phyloP scores from a whole-genome alignment of 1,284 basidiomycete genomes.

The Naganishia sp. region DNA sequence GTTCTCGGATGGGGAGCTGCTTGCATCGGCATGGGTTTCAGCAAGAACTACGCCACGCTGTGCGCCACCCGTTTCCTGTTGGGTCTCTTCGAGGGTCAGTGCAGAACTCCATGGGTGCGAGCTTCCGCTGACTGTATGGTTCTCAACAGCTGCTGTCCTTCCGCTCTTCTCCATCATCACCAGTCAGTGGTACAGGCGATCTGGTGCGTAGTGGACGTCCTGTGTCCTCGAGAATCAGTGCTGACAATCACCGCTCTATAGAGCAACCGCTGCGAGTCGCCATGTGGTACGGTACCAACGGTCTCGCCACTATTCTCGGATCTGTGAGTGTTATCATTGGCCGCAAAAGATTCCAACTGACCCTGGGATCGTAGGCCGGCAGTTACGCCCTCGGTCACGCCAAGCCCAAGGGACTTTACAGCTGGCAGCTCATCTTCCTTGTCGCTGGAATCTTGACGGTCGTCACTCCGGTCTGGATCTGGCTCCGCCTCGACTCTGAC shows the following conservation, averaged over 20 bases:
- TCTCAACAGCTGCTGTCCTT: constrained; percentile 43
- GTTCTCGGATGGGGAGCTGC: constrained; percentile 31
- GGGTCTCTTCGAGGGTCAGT: constrained; percentile 50
- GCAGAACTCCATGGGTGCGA: not conserved
- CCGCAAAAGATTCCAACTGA: not conserved
- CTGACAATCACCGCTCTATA: not conserved
- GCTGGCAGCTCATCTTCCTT: constrained; percentile 54
- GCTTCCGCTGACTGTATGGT: not conserved
- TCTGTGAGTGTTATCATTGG: constrained; percentile 1
- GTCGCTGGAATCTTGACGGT: constrained; percentile 49
- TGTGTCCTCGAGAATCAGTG: not conserved
- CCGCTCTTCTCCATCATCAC: constrained; percentile 54
- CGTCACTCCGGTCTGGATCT: constrained; percentile 48
- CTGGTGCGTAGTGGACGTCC: constrained; percentile 27
- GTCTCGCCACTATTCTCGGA: constrained; percentile 49
- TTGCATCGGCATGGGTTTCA: constrained; percentile 28
- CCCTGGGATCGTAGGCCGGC: not conserved
- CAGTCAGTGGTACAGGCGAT: constrained; percentile 53
- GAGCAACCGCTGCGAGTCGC: constrained; percentile 1
- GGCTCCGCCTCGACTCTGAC: constrained; percentile 46
- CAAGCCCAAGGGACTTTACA: constrained; percentile 40
- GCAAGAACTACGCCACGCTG: constrained; percentile 39
- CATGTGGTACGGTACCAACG: constrained; percentile 51
- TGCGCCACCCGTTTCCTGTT: constrained; percentile 50
- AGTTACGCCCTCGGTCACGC: constrained; percentile 48